Base-by-base conservation (phyloP, 2,329 filamentous ascomycete species). In the Kalmusia sp. region DNA sequence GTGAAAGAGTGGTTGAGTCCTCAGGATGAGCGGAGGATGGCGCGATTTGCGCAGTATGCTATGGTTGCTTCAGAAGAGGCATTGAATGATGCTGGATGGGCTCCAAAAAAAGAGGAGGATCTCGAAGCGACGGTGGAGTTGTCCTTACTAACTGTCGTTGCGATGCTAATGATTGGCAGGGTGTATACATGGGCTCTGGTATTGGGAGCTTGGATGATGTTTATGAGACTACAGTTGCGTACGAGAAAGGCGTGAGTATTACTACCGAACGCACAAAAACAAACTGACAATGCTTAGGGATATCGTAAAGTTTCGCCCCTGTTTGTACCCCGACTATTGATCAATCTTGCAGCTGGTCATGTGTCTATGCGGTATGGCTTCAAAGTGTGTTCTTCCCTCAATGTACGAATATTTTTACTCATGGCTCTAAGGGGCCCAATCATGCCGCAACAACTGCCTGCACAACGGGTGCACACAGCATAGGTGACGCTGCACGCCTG, bases 181-280 rank as follows among this genome's bases (percentile, higher is more conserved):
- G 95, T 0, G 90, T 99, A 1, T 96, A 93, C 67, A 82, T 99
- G 34, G 95, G 95, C 2, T 98, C 93, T 61, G 95, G 95, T 1
- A 97, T 99, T 65, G 95, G 95, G 14, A 97, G 95, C 67, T 82
- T 99, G 33, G 90, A 96, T 34, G 92, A 96, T 64, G 87, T 96
- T 7, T 97, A 96, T 74, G 82, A 88, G 57, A 96, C 92, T 2
- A 91, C 90, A 51, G 68, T 96, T 44, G 86, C 85, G 1, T 96
- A 90, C 70, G 82, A 90, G 27, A 81, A 85, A 74, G 86, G 86
- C 52, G 91, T 93, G 76, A 76, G 86, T n/a, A n/a, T 75, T 30
- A 43, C 2, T 8, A 6, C 15, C 7, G 7, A 22, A 25, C n/a
- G 27, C n/a, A 21, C 14, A 12, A 8, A 7, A 35, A 8, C 27